Evolutionary conservation across 1,284 basidiomycete species (phyloP).

Genomic region (Prillingera fragicola): DNA sequence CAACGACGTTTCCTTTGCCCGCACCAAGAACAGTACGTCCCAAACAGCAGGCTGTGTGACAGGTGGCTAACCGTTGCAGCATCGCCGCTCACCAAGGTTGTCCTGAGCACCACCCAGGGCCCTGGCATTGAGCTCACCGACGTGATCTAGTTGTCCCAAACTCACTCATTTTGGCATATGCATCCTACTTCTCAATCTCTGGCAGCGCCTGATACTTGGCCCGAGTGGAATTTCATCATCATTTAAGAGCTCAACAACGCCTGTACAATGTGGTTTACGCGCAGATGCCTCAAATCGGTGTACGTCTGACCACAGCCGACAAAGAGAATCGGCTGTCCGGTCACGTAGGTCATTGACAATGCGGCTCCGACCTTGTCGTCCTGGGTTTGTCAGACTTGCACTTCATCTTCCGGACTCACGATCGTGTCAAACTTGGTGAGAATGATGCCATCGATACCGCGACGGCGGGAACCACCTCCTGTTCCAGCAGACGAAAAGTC

Average conservation of each 20-base stretch:
- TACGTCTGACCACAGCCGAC: constrained; percentile 97
- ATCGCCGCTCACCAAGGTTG: constrained; percentile 64
- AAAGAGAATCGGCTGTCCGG: constrained; percentile 91
- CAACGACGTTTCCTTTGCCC: constrained; percentile 1
- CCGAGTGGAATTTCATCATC: not conserved
- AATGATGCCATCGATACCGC: constrained; percentile 93
- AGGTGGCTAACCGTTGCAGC: constrained; percentile 50
- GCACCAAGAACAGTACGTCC: constrained; percentile 26
- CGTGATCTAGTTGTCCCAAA: constrained; percentile 31
- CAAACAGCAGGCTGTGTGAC: not conserved
- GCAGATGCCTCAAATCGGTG: constrained; percentile 80
- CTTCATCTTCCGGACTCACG: constrained; percentile 28
- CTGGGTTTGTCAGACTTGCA: constrained; percentile 9
- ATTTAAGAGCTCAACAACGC: constrained; percentile 70
- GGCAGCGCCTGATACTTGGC: not conserved
- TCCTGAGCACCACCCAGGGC: constrained; percentile 77
- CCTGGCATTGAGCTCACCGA: constrained; percentile 61
- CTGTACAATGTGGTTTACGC: constrained; percentile 86
- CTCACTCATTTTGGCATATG: constrained; percentile 5
- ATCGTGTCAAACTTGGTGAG: constrained; percentile 98
- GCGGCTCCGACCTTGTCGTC: constrained; percentile 79
- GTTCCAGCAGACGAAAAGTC: constrained; percentile 61
- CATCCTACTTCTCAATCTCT: constrained; percentile 1
- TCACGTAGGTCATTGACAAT: constrained; percentile 94
- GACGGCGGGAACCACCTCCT: constrained; percentile 44